These are phyloP conservation scores for Serendipita sp. DNA, from an alignment of 1,284 basidiomycete genomes.

Conservation along the genomic window DNA sequence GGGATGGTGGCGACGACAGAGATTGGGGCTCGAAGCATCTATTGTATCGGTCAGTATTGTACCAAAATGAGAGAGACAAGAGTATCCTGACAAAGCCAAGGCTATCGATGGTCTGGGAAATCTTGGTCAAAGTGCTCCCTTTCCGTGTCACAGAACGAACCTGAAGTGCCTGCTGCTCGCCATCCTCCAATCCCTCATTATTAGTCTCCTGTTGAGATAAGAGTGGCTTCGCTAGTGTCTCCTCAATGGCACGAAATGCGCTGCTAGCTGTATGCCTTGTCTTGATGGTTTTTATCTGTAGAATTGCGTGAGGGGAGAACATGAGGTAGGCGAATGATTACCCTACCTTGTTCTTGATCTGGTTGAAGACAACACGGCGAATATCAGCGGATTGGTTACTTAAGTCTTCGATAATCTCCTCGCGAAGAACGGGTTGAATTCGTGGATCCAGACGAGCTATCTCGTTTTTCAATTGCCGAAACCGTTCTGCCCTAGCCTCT, in stretches of 20 bases:
- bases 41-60: neutral
- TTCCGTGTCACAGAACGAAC: neutral
- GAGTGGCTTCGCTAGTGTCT: neutral
- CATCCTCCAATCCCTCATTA: neutral
- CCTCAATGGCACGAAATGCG: neutral
- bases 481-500: neutral
- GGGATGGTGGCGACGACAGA: neutral
- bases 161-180: neutral
- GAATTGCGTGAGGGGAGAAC: neutral
- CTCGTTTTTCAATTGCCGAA: neutral
- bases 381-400: conserved; percentile 1
- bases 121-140: neutral
- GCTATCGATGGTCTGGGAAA: neutral
- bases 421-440: neutral
- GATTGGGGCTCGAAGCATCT: conserved; percentile 2
- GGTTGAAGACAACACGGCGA: neutral
- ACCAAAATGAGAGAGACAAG: neutral
- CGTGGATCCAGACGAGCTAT: neutral
- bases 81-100: neutral
- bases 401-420: neutral
- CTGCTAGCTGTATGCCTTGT: neutral
- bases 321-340: neutral
- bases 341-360: neutral
- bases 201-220: neutral
- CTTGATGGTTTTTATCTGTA: conserved; percentile 1